Percentiles rank a stretch among this genome's conserved stretches.
Evolutionary conservation across 495 filamentous ascomycete genomes (phyloP).

Genomic region (Choiromyces venosus): DNA sequence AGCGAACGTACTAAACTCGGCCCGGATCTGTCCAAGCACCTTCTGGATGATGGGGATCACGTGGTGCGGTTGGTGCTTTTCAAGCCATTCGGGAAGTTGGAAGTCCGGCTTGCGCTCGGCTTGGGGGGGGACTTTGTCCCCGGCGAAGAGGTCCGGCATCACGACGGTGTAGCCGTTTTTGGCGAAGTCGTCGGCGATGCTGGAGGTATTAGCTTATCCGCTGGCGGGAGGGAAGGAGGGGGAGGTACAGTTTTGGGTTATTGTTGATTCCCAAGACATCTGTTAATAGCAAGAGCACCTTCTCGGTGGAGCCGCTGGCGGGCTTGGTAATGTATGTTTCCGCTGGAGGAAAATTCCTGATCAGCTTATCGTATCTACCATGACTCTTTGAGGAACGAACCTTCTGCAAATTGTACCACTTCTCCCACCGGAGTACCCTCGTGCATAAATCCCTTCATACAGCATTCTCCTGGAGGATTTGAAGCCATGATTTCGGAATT

Average conservation of each 20-base stretch:
- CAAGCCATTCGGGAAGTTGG: conserved; percentile 59
- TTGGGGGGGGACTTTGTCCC: conserved; percentile 54
- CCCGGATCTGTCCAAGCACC: conserved; percentile 56
- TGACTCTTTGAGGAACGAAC: conserved; percentile 31
- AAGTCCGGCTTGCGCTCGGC: conserved; percentile 56
- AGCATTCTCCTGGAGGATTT: conserved; percentile 46
- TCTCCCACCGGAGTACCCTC: conserved; percentile 46
- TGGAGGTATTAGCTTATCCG: conserved; percentile 24
- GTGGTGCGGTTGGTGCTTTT: conserved; percentile 51
- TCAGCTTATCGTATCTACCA: background rate
- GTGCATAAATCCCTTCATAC: conserved; percentile 47
- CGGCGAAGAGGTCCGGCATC: conserved; percentile 72
- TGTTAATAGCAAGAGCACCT: conserved; percentile 54
- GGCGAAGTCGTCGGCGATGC: conserved; percentile 74
- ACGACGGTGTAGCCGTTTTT: conserved; percentile 73
- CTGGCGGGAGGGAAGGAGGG: background rate
- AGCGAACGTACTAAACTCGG: conserved; percentile 44
- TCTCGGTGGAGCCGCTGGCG: conserved; percentile 43
- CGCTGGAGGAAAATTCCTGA: conserved; percentile 34
- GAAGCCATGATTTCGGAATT: conserved; percentile 45
- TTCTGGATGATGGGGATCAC: conserved; percentile 63
- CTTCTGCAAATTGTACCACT: conserved; percentile 44
- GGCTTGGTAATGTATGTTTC: conserved; percentile 47
- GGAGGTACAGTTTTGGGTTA: conserved; percentile 62
- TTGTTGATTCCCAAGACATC: conserved; percentile 69